Base-by-base conservation (phyloP, 768 basidiomycete species). In the Hemileccinum impolitum region DNA sequence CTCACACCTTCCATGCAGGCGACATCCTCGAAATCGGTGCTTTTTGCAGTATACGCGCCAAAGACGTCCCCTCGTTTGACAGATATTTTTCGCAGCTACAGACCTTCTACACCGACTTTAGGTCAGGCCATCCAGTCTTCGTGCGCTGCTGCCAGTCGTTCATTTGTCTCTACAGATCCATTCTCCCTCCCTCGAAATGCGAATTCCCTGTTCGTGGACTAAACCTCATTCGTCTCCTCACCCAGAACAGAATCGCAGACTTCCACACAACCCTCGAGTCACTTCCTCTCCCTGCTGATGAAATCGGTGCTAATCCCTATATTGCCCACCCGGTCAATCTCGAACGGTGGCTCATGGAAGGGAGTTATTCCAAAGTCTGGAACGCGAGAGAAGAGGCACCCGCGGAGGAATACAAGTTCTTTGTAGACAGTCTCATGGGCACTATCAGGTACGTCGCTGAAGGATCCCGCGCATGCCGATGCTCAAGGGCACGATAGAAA, bases 291-390 rank as follows among this genome's bases (percentile, higher is more conserved):
- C 79, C 81, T 36, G 81, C 87, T 0, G 84, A 86, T 54, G 77
- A 77, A 39, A 82, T 86, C 52, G 71, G 75, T 26, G 75, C 81
- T 28, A 88, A 87, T 65, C 79, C 82, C 6, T 91, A 76, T 64
- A 82, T 94, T 61, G 77, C 80, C 45, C 92, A 93, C 65, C 90
- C 91, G 12, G 86, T 94, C 49, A 90, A 94, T 65, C 81, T 94
- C 52, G 95, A 99, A 67, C 78, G 89, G 43, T 97, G 94, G 90
- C 78, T 98, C 39, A 99, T 99, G 95, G 95, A 98, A 67, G 95
- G 95, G 34, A 89, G 88, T 60, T 99, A 98, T 68, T 92, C 90
- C 70, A 95, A 95, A 67, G 95, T 97, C 11, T 99, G 94, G 90
- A 84, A 89, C 61, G 94, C 94, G 32, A 81, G 94, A 56, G 90